Evolutionary conservation across 1,284 basidiomycete species (phyloP).

Genomic region (Rhodotorula sp.): DNA sequence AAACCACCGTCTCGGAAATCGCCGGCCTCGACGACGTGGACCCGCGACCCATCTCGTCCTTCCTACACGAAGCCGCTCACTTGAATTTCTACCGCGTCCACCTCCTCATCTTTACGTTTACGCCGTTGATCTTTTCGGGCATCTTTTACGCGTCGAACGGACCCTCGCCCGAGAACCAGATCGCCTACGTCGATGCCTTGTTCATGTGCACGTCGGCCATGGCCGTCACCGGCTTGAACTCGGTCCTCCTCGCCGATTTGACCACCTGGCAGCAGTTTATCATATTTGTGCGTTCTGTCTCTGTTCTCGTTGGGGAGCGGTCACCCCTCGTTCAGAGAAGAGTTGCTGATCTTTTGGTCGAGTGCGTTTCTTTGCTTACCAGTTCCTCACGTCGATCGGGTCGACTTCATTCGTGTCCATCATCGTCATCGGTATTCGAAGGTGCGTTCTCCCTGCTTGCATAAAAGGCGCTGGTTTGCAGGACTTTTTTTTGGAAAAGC

Average conservation of each 20-base stretch:
- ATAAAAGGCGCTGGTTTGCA: too few relatives aligned
- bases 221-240: conserved; percentile 40
- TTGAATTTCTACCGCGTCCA: conserved; percentile 48
- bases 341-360: too few relatives aligned
- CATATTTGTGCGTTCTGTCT: conserved; percentile 31
- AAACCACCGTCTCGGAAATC: too few relatives aligned
- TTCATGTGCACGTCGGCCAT: conserved; percentile 40
- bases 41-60: not conserved
- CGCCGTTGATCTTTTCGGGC: conserved; percentile 48
- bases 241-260: conserved; percentile 31
- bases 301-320: too few relatives aligned
- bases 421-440: conserved; percentile 43
- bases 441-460: conserved; percentile 12
- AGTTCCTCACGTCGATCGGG: conserved; percentile 37
- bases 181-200: conserved; percentile 50
- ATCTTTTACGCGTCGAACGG: conserved; percentile 52
- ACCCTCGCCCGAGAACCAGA: conserved; percentile 36
- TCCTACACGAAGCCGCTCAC: conserved; percentile 12
- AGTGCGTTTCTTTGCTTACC: not conserved
- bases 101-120: conserved; percentile 49
- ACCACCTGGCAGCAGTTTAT: conserved; percentile 43
- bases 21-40: too few relatives aligned
- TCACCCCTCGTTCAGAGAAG: not conserved
- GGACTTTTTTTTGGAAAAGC: too few relatives aligned
- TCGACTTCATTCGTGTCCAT: conserved; percentile 40